Base-by-base conservation (phyloP, 805 yeast genomes). In the Ascoidea asiatica region DNA sequence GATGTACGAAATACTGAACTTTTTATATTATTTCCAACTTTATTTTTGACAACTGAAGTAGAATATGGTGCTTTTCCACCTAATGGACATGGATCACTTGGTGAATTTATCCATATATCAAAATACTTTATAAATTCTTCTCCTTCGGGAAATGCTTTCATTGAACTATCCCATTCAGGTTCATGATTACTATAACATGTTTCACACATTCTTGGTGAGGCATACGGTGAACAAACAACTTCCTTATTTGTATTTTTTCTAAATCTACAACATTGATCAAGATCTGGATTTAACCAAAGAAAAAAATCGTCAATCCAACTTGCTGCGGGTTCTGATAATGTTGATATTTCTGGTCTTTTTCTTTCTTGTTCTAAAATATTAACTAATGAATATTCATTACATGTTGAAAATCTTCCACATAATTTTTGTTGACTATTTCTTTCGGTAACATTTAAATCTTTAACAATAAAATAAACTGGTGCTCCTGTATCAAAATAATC, bases 61-160 rank as follows among this genome's bases (percentile, higher is more conserved):
- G 83, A 70, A 57, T 90, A 90, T 0, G 97, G 95, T 0, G 97
- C 97, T 55, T 84, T 83, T 2, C 98, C 98, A 3, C 95, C 97
- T 21, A 90, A 64, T 1, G 97, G 96, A 60, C 98, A 90, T 2
- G 90, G 86, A 54, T 84, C 92, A 46, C 95, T 83, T 21, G 86
- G 84, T 1, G 86, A 64, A 37, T 76, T 69, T 21, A 90, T 84
- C 98, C 98, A 90, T 38, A 81, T 75, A 19, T 73, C 60, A 56
- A 88, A 81, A 53, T 69, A 86, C 40, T 65, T 66, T 76, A 83
- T 74, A 55, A 90, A 90, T 35, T 79, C 79, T 0, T 67, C 66
- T 11, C 69, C 72, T 53, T 75, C 76, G 0, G 98, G 98, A 55
- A 92, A 77, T 0, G 92, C 95, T 4, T 70, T 67, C 95, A 88